Evolutionary conservation across 768 basidiomycete species (phyloP), one percentile per base, ranked within the genome.

Genomic region (Kwoniella shandongensis): DNA sequence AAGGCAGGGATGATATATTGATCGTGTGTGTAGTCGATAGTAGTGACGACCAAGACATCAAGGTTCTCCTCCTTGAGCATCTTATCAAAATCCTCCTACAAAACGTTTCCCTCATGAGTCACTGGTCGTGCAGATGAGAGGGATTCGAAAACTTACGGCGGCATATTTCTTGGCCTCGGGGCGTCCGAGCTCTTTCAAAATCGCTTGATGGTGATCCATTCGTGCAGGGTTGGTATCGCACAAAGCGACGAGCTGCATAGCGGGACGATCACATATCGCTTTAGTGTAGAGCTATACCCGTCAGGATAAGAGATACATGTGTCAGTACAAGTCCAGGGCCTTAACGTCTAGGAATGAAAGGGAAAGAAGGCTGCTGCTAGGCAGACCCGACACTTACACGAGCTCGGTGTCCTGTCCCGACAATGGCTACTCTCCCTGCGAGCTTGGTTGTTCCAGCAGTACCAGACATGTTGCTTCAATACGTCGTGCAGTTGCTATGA

Each of bases 41-140:
- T 81, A 5, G 81, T 82, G 2, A 83, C 76, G 0, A 83, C 81
- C 5, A 82, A 69, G n/a, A 77, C 78, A 50, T 82, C 79, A 22
- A 82, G 79, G 26, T 76, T 77, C 63, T 80, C 79, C 51, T 78
- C 77, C 44, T 76, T 66, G 57, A 83, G 68, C 81, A 82, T 83
- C 57, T 77, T 74, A 56, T 68, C 65, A 74, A 79, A 83, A 35
- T 77, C 69, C 25, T 78, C 78, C 10, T 80, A 77, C 52, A 76
- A n/a, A n/a, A n/a, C n/a, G n/a, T n/a, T n/a, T n/a, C n/a, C n/a
- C n/a, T n/a, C 63, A 67, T 79, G 27, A 13, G 7, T 32, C 32
- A 32, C 13, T 32, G 13, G 32, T 32, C 32, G 32, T 6, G 32
- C 32, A 32, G 32, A 32, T 6, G 7, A 42, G 22, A 23, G 41